Percentiles rank a stretch among this genome's conserved stretches.
Evolutionary conservation across 495 filamentous ascomycete species (phyloP).

Genomic region (Cercophora samala): DNA sequence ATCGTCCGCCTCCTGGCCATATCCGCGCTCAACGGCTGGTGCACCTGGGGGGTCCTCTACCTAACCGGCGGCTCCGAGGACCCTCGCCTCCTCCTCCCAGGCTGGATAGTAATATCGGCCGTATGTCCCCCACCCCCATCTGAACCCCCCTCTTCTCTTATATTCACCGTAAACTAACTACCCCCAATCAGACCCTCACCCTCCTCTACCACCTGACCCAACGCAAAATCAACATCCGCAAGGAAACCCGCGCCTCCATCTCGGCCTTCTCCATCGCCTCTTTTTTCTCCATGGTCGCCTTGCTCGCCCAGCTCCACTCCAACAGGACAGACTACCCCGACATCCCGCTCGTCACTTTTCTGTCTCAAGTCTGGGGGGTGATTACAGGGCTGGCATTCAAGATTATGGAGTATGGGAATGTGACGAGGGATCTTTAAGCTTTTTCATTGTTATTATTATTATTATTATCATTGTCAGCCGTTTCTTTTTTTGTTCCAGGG

Average conservation of each 20-base stretch:
- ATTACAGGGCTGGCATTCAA: slow-evolving; percentile 21
- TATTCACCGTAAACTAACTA: not conserved
- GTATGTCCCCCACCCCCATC: slow-evolving; percentile 42
- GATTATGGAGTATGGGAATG: slow-evolving; percentile 33
- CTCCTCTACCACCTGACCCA: slow-evolving; percentile 78
- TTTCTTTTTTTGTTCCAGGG: not conserved
- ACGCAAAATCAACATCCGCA: slow-evolving; percentile 75
- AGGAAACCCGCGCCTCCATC: slow-evolving; percentile 75
- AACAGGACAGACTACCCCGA: slow-evolving; percentile 61
- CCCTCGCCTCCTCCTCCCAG: slow-evolving; percentile 73
- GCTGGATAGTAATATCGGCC: slow-evolving; percentile 82
- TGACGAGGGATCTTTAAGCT: slow-evolving; percentile 24
- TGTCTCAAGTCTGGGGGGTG: slow-evolving; percentile 44
- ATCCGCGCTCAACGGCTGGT: slow-evolving; percentile 73
- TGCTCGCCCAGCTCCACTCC: slow-evolving; percentile 66
- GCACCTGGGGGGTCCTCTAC: slow-evolving; percentile 76
- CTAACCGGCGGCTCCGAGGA: slow-evolving; percentile 71
- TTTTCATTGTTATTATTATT: not conserved
- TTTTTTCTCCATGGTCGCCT: slow-evolving; percentile 69
- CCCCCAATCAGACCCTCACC: slow-evolving; percentile 59
- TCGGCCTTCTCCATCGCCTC: slow-evolving; percentile 71
- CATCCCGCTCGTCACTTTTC: slow-evolving; percentile 59
- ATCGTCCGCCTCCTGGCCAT: slow-evolving; percentile 79
- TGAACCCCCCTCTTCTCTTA: not conserved
- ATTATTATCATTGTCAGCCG: too few species aligned